A percentile compares a stretch with the other conserved stretches of the same genome.
These are phyloP conservation scores for Populus simonii DNA, from an alignment of 345 rosid species.

Conservation along the genomic window DNA sequence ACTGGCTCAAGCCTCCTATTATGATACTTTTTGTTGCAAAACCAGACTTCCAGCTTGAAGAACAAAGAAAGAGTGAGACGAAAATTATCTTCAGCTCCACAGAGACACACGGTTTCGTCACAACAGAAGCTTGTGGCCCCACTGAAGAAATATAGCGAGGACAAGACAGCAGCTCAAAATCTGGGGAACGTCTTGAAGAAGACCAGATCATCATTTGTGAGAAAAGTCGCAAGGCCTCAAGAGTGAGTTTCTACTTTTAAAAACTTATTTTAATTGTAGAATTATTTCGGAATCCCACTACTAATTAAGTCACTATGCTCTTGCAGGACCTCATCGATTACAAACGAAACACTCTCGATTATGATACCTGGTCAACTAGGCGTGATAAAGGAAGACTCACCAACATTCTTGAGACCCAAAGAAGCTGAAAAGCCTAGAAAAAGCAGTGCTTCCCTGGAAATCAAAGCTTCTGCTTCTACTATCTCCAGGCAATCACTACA, in stretches of 20 bases:
- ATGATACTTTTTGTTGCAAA: constrained; percentile 18
- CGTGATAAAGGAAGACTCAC: constrained; percentile 30
- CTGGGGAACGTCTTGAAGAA: constrained; percentile 25
- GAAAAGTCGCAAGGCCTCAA: constrained; percentile 28
- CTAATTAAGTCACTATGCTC: constrained; percentile 2
- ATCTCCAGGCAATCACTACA: constrained; percentile 25
- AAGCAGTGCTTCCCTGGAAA: constrained; percentile 18
- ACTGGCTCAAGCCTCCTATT: constrained; percentile 8
- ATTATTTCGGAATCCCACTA: neutral
- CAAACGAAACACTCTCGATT: constrained; percentile 23
- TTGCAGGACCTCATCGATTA: constrained; percentile 40
- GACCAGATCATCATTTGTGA: constrained; percentile 35
- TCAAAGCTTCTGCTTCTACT: constrained; percentile 34
- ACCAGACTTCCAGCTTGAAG: constrained; percentile 19
- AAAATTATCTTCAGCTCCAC: constrained; percentile 23
- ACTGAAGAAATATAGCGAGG: constrained; percentile 7
- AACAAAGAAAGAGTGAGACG: constrained; percentile 22
- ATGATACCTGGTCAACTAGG: constrained; percentile 24
- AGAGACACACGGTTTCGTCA: constrained; percentile 25
- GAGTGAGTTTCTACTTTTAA: constrained; percentile 25
- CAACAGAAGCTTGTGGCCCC: constrained; percentile 28
- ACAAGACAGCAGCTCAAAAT: constrained; percentile 18
- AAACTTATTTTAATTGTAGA: neutral
- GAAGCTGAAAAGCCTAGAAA: constrained; percentile 24
- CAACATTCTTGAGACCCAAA: constrained; percentile 22